phyloP scores from a whole-genome alignment of 441 rosid species.

The Flueggea neowawraea region DNA sequence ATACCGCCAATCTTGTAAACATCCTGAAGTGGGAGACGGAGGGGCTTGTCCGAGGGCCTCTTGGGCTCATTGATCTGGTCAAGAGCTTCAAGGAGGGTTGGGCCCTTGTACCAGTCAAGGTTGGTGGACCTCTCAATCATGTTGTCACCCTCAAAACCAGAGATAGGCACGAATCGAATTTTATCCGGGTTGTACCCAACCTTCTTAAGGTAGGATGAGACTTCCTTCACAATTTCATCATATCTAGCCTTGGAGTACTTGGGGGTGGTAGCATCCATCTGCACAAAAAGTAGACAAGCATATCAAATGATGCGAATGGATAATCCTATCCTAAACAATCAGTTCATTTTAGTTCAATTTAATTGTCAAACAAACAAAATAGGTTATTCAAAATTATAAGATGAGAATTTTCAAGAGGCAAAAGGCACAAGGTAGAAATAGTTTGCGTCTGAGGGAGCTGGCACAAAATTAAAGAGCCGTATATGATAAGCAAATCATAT shows the following conservation, averaged over 20 bases:
- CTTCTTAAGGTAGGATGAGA: conserved; percentile 43
- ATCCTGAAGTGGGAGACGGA: conserved; percentile 48
- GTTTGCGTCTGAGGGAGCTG: too few relatives aligned
- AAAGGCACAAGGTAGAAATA: too few relatives aligned
- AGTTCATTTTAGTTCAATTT: too few relatives aligned
- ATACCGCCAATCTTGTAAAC: conserved; percentile 52
- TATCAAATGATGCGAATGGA: background rate
- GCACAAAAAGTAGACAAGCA: background rate
- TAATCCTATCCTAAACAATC: too few relatives aligned
- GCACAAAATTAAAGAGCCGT: too few relatives aligned
- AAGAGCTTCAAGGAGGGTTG: conserved; percentile 35
- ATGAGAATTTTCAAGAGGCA: too few relatives aligned
- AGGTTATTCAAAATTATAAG: too few relatives aligned
- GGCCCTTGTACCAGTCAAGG: conserved; percentile 41
- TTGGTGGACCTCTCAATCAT: conserved; percentile 37
- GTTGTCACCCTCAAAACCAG: conserved; percentile 36
- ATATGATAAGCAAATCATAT: too few relatives aligned
- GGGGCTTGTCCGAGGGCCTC: conserved; percentile 52
- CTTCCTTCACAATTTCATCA: conserved; percentile 45
- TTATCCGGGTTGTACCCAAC: conserved; percentile 43
- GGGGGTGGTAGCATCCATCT: conserved; percentile 52
- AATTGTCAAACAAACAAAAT: too few relatives aligned
- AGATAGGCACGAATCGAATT: conserved; percentile 31
- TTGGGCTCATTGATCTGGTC: conserved; percentile 33
- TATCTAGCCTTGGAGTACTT: conserved; percentile 41